Conservation (phyloP, 2,329 filamentous ascomycete genomes). For the Aspergillus novofumigatus region DNA sequence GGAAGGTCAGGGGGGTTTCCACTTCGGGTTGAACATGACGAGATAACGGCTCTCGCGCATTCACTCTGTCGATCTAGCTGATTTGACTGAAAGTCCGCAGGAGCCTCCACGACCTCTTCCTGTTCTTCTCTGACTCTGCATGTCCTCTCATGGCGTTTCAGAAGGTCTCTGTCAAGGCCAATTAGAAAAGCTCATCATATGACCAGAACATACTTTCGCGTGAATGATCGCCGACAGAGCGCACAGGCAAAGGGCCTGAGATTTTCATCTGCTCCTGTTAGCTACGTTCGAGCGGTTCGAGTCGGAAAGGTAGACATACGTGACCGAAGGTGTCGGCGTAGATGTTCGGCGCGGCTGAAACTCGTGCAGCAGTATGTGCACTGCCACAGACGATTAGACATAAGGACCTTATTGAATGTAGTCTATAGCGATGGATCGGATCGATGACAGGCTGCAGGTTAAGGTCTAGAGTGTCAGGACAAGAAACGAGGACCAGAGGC, state of each 20-base stretch:
- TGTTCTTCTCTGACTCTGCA: constrained; percentile 8
- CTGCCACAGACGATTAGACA: constrained; percentile 7
- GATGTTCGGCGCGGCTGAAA: constrained; percentile 21
- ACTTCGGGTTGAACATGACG: background rate
- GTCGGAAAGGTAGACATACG: constrained; percentile 8
- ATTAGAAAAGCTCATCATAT: background rate
- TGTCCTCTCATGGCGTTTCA: constrained; percentile 20
- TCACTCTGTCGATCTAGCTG: background rate
- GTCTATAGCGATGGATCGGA: background rate
- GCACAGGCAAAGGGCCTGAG: constrained; percentile 13
- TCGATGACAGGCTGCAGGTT: background rate
- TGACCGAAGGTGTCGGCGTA: constrained; percentile 17
- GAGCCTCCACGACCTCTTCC: background rate
- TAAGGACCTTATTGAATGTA: background rate
- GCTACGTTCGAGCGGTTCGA: background rate
- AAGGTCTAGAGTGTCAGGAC: background rate
- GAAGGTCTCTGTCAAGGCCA: constrained; percentile 15
- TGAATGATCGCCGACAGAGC: constrained; percentile 15
- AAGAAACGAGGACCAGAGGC: background rate
- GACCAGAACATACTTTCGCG: constrained; percentile 11
- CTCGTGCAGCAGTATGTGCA: constrained; percentile 12
- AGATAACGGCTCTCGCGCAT: background rate
- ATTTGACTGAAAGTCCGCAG: background rate
- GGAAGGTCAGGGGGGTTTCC: background rate
- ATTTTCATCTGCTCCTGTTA: constrained; percentile 12